These are phyloP conservation scores for Avena atlantica DNA, from an alignment of 176 grass and related monocot genomes.

Conservation along the genomic window DNA sequence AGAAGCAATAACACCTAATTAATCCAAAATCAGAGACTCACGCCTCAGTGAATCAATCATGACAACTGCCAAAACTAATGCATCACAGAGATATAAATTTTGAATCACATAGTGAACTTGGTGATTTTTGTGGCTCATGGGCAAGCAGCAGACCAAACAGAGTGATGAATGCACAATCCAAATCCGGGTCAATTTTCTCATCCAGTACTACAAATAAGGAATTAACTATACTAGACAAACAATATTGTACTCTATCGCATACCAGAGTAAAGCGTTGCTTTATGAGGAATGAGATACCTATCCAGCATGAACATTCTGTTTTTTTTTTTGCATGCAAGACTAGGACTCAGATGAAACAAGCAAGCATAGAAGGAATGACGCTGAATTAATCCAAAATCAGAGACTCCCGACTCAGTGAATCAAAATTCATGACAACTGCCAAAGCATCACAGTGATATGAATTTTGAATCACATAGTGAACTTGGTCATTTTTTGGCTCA, in stretches of 20 bases:
- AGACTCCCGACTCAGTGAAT: background rate
- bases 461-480: slow-evolving; percentile 5
- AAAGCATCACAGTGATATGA: background rate
- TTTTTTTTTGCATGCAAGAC: background rate
- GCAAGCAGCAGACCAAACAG: background rate
- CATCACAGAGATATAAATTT: slow-evolving; percentile 1
- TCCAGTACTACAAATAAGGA: background rate
- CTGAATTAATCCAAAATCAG: background rate
- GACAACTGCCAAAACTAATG: background rate
- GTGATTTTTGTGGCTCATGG: background rate
- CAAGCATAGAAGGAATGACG: background rate
- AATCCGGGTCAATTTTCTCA: background rate
- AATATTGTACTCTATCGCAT: background rate
- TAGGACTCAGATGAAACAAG: background rate
- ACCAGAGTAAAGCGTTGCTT: background rate
- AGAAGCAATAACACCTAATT: background rate
- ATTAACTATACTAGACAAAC: background rate
- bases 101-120: background rate
- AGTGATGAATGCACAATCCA: background rate
- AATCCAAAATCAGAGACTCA: background rate
- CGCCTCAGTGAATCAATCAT: background rate
- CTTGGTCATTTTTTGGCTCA: background rate
- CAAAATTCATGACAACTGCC: background rate
- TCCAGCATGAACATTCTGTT: background rate
- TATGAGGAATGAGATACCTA: background rate